Evolutionary conservation across 139 green algal genomes (phyloP), one percentile per base, ranked within the genome.

Genomic region (Tetradesmus obliquus): DNA sequence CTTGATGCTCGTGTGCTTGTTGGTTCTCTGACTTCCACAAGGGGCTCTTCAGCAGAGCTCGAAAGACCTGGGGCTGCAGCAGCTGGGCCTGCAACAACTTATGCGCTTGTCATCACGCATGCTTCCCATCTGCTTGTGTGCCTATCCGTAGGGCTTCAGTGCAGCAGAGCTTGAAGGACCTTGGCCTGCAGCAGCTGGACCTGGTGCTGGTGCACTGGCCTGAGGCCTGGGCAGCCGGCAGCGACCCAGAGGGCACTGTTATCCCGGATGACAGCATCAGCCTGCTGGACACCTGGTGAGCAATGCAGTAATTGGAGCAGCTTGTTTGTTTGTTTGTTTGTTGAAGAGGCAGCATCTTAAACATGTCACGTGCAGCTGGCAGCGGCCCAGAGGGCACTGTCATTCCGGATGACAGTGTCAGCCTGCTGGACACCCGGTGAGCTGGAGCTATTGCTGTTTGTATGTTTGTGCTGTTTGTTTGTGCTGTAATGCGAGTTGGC

Each of bases 181-280:
- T 99, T 84, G 96, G 96, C 5, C 91, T 98, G 58, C 82, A 94
- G 60, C 96, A 98, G 82, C 90, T 99, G 51, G 97, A 98, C 89
- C 86, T 97, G 8, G 93, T 96, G 62, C 94, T 98, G 62, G 89
- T 99, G 60, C 97, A 99, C 92, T 99, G 96, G 97, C 96, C 96
- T 24, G 94, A 97, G 22, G 95, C 97, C 0, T 97, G 94, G 94
- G 17, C 92, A 86, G 92, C 95, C 13, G 96, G 94, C 55, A 94
- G 86, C 6, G 95, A 95, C 5, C 60, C 91, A 53, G 74, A 93
- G 19, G 95, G 96, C 54, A 96, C 92, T 2, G 86, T 92, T 19
- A 79, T 15, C 9, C 8, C 58, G 4, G 92, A 94, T 60, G 57
- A 45, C 19, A 82, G 32, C 69, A 85, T 93, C 62, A 88, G 12